Conservation (phyloP, 176 grass and related monocot species). For the Otatea glauca region DNA sequence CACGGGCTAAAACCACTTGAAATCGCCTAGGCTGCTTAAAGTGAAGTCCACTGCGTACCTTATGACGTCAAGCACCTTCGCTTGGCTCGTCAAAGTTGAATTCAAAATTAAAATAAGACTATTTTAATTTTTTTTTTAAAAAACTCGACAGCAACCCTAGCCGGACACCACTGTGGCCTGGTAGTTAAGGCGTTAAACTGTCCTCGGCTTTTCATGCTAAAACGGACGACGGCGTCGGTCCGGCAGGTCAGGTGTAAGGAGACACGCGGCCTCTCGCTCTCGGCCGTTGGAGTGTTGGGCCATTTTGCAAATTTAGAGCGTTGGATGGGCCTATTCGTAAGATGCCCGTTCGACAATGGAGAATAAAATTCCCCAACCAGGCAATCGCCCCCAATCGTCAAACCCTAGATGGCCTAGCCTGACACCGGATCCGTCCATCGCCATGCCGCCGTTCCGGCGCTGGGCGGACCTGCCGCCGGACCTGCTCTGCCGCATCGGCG, state of each 20-base stretch:
- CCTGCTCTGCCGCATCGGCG: conserved; percentile 59
- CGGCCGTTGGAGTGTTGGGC: background rate
- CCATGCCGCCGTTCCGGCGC: conserved; percentile 59
- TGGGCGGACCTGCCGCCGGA: conserved; percentile 65
- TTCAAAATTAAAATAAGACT: no score
- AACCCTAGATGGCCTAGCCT: conserved; percentile 50
- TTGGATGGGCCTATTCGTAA: background rate
- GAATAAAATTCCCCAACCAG: conserved; percentile 53
- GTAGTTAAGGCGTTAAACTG: background rate
- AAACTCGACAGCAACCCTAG: no score
- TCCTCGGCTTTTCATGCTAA: background rate
- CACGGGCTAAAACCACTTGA: no score
- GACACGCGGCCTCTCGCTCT: background rate
- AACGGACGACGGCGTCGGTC: background rate
- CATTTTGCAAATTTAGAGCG: background rate
- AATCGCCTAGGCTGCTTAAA: background rate
- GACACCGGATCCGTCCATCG: background rate
- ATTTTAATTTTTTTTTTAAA: no score
- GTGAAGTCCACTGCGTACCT: no score
- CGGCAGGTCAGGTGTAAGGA: background rate
- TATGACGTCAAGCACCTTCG: no score
- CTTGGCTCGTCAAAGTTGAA: no score
- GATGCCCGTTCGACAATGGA: conserved; percentile 35
- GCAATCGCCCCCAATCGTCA: background rate
- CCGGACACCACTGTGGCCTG: no score